Base-by-base conservation (phyloP, 1,284 basidiomycete genomes). In the Somion occarium region DNA sequence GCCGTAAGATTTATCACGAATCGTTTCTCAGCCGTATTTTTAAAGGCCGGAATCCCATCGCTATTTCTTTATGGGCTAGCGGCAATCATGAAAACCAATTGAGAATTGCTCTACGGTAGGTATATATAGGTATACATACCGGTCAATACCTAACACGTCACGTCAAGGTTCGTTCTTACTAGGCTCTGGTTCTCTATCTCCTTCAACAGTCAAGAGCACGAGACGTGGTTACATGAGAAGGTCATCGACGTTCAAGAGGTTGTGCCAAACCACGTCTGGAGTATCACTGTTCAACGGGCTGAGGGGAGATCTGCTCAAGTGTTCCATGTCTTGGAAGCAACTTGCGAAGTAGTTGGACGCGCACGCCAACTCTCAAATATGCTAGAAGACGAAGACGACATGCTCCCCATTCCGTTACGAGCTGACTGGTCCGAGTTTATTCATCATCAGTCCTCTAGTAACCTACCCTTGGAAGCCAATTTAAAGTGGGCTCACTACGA, bases 401-500 rank as follows among this genome's bases (percentile, higher is more conserved):
- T 9, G n/a, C 23, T 25, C 9, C 18, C 38, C 48, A 48, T 57
- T 45, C 46, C 61, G 25, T 56, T 84, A 3, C 78, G 86, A 5
- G 69, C 69, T 1, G 86, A 89, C 62, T 89, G 86, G 87, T 75
- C 77, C 1, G 56, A 66, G 1, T 86, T 83, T 60, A 74, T 88
- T 46, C 63, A 66, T 34, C 39, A 54, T 44, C 39, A 18, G 12
- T 27, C 15, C 2, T 19, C 46, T 5, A 7, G 15, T 3, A 4
- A 38, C 24, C 18, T 9, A 22, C 52, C 65, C 2, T 62, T 80
- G 1, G 55, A 71, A 15, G 66, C 71, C 9, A 62, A 61, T 44
- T 61, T 83, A 37, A 73, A 71, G 43, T 87, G 84, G 82, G 71
- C 78, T 2, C 82, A 87, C 60, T 71, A 74, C 19, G 86, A 85